Evolutionary conservation across 2,329 filamentous ascomycete genomes (phyloP), one percentile per base, ranked within the genome.

Genomic region (Venturia carpophila): DNA sequence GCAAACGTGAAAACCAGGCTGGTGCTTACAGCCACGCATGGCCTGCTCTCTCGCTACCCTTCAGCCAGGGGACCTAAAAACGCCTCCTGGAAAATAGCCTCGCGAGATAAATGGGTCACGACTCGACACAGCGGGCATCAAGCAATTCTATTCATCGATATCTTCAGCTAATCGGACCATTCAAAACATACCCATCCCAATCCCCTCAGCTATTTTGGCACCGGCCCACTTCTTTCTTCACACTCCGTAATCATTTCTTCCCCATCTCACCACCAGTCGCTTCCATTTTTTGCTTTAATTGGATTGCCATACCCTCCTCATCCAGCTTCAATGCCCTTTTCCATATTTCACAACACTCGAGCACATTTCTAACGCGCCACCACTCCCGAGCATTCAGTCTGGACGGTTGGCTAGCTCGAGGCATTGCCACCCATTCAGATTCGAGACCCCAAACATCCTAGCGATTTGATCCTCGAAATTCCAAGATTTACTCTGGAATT

Each of bases 141-240:
- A 19, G 10, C 49, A 55, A 34, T 55, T 55, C 49, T 30, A 24
- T 55, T 58, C 9, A 37, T 58, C 52, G 27, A 37, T n/a, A 58
- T 34, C 52, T 58, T 58, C 52, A 37, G 52, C 30, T 37, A n/a
- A 47, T 47, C 45, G 45, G 45, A 47, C 49, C 13, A 17, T 56
- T 58, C 30, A n/a, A 58, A n/a, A 58, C 52, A 58, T 58, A 34
- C 27, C 49, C 49, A 55, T 55, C 52, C 52, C 52, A 37, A 56
- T 56, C 17, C 27, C 27, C 17, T n/a, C 52, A n/a, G 10, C 27
- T 55, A 15, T 24, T 49, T 21, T n/a, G n/a, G 24, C 10, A 11
- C 24, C 2, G 49, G 15, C 52, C 52, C 52, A 58, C 52, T 37
- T 58, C 30, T 58, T 56, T 55, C 49, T 15, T 34, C 4, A 11